Evolutionary conservation across 768 basidiomycete species (phyloP).

Genomic region (Dentipellis fragilis): DNA sequence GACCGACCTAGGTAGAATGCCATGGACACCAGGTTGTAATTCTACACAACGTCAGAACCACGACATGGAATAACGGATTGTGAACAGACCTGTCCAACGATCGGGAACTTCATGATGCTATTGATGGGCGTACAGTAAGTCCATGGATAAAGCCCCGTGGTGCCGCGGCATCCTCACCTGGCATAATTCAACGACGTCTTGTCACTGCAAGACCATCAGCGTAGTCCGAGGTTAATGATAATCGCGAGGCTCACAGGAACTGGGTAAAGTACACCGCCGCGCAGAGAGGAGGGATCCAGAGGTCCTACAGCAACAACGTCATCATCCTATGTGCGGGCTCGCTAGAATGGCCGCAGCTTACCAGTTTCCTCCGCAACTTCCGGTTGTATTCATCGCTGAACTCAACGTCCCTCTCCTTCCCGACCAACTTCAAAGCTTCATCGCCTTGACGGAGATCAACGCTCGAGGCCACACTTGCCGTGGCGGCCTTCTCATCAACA

Average conservation of each 20-base stretch:
- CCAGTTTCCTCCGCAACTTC: constrained; percentile 48
- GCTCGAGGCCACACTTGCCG: constrained; percentile 15
- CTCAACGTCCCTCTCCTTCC: constrained; percentile 34
- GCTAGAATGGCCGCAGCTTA: constrained; percentile 17
- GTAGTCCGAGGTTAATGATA: background rate
- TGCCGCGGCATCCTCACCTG: constrained; percentile 26
- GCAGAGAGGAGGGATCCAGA: constrained; percentile 42
- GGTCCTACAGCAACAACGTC: constrained; percentile 26
- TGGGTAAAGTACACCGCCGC: constrained; percentile 64
- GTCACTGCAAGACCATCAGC: constrained; percentile 30
- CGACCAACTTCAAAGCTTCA: constrained; percentile 53
- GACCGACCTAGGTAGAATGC: constrained; percentile 50
- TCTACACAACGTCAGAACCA: constrained; percentile 20
- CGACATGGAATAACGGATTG: background rate
- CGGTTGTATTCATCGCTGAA: constrained; percentile 56
- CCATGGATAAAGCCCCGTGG: background rate
- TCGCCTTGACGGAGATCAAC: constrained; percentile 37
- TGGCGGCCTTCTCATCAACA: constrained; percentile 25
- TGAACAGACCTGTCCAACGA: constrained; percentile 40
- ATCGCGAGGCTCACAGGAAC: constrained; percentile 35
- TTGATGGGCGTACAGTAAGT: background rate
- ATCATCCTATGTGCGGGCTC: background rate
- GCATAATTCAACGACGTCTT: constrained; percentile 66
- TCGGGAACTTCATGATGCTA: constrained; percentile 60
- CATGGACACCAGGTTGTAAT: constrained; percentile 54